phyloP scores from a whole-genome alignment of 768 basidiomycete genomes.

The Tephrocybe rancida region DNA sequence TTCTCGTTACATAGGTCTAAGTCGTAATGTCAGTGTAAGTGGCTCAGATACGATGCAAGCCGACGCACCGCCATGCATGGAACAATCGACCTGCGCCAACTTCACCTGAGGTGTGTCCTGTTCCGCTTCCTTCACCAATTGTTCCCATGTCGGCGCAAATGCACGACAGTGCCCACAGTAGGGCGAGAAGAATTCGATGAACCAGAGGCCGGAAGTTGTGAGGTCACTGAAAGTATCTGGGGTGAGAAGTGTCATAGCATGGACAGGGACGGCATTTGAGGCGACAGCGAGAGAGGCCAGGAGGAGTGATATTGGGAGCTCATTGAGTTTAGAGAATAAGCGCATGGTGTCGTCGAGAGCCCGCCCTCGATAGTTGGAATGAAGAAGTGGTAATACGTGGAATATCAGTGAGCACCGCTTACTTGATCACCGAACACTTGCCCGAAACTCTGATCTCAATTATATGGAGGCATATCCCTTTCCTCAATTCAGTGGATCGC shows the following conservation, averaged over 20 bases:
- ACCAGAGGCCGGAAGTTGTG: conserved; percentile 65
- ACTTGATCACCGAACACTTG: conserved; percentile 2
- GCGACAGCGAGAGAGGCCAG: conserved; percentile 30
- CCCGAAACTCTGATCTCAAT: conserved; percentile 1
- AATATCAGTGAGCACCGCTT: conserved; percentile 6
- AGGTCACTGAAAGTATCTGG: conserved; percentile 60
- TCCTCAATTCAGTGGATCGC: conserved; percentile 46
- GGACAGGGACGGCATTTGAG: conserved; percentile 35
- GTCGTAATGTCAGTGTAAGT: background rate
- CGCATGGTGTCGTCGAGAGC: conserved; percentile 16
- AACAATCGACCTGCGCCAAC: conserved; percentile 83
- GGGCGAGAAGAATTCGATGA: conserved; percentile 88
- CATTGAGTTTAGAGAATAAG: conserved; percentile 6
- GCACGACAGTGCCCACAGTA: conserved; percentile 78
- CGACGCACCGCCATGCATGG: conserved; percentile 70
- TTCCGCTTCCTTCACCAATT: conserved; percentile 57
- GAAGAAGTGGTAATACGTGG: background rate
- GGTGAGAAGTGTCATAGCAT: conserved; percentile 42
- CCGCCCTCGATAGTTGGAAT: conserved; percentile 9
- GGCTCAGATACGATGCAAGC: background rate
- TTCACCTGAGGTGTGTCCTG: conserved; percentile 53
- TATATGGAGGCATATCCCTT: conserved; percentile 60
- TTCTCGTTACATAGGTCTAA: conserved; percentile 85
- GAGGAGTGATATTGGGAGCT: conserved; percentile 30
- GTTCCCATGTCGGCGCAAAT: conserved; percentile 84